Conservation (phyloP, 2,329 filamentous ascomycete genomes). For the Dryadomyces quercivorus region DNA sequence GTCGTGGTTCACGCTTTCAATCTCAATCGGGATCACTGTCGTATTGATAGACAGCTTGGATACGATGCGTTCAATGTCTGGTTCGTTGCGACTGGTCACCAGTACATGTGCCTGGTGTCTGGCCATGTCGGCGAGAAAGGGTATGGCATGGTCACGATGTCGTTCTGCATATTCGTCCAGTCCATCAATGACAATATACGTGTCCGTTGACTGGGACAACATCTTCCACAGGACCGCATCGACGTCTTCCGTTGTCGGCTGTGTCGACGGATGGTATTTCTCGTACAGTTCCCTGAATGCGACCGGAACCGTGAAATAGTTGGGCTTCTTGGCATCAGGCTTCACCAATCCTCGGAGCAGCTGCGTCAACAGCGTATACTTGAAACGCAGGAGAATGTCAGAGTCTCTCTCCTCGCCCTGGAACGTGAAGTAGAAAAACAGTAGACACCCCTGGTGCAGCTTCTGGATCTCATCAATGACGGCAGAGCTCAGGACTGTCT, state of each 20-base stretch:
- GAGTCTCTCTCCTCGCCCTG: not conserved
- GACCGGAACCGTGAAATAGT: not conserved
- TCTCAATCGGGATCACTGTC: not conserved
- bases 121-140: not conserved
- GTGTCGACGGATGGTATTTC: not conserved
- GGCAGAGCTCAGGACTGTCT: not conserved
- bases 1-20: not conserved
- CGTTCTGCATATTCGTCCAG: constrained; percentile 1
- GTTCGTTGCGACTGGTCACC: not conserved
- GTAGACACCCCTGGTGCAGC: not conserved
- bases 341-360: not conserved
- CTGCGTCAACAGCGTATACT: not conserved
- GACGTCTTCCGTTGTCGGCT: not conserved
- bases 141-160: not conserved
- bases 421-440: not conserved
- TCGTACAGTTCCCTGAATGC: not conserved
- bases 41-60: not conserved
- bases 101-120: not conserved
- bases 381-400: not conserved
- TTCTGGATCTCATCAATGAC: not conserved
- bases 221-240: not conserved
- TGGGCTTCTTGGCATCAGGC: not conserved
- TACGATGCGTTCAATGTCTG: not conserved
- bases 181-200: not conserved
- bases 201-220: not conserved